A percentile compares a stretch with the other conserved stretches of the same genome.
phyloP scores from a whole-genome alignment of 164 flowering plant genomes.

The Annona cherimola region DNA sequence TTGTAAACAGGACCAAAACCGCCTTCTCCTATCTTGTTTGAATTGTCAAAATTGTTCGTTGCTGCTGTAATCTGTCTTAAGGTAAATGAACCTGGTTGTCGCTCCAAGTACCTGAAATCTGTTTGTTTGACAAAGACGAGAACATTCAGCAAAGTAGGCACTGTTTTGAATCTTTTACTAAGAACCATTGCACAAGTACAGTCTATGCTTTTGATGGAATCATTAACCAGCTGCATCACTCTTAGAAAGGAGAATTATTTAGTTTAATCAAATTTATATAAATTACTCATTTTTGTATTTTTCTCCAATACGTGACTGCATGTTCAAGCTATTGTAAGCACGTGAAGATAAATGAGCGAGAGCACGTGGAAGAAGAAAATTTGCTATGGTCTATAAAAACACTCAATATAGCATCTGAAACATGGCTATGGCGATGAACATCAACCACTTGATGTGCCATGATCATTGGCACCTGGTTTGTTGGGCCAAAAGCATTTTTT shows the following conservation, averaged over 20 bases:
- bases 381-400: no score
- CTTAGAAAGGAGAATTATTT: neutral
- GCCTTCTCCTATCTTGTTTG: conserved; percentile 61
- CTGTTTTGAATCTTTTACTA: neutral
- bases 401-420: neutral
- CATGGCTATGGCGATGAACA: neutral
- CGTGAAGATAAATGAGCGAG: neutral
- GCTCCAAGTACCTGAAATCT: conserved; percentile 31
- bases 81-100: conserved; percentile 33
- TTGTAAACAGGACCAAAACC: conserved; percentile 68
- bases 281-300: neutral
- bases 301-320: neutral
- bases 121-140: conserved; percentile 1
- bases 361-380: neutral
- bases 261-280: no score
- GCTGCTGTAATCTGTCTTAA: conserved; percentile 46
- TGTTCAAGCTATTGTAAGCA: neutral
- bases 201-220: neutral
- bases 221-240: neutral
- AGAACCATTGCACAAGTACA: neutral
- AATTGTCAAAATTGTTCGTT: conserved; percentile 34
- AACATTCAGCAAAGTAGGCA: neutral
- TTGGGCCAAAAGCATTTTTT: no score
- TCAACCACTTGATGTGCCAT: neutral
- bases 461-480: no score